phyloP scores from a whole-genome alignment of 2,329 filamentous ascomycete species.

The Ascochyta rabiei region DNA sequence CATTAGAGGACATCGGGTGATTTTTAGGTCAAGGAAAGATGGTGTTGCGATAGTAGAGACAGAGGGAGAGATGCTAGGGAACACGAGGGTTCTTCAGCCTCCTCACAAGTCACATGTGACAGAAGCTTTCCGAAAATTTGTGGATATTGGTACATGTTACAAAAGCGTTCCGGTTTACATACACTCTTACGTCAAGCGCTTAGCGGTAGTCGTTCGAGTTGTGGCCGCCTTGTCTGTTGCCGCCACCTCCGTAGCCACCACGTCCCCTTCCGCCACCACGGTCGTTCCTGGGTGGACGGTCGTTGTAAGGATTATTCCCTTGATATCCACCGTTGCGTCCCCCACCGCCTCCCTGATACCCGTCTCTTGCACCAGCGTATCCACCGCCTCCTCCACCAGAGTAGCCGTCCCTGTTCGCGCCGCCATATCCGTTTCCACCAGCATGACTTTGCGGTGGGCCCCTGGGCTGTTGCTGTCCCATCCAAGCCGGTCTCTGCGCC shows the following conservation, averaged over 20 bases:
- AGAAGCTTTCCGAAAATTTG: too few species aligned
- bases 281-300: conserved; percentile 26
- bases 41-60: too few species aligned
- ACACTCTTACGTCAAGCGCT: too few species aligned
- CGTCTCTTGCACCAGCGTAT: conserved; percentile 13
- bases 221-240: conserved; percentile 12
- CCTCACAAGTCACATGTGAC: too few species aligned
- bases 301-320: conserved; percentile 29
- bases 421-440: conserved; percentile 11
- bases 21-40: too few species aligned
- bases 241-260: conserved; percentile 33
- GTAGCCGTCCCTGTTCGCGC: conserved; percentile 22
- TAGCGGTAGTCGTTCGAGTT: not conserved
- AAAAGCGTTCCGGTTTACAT: too few species aligned
- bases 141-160: too few species aligned
- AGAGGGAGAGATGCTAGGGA: too few species aligned
- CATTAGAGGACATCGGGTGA: too few species aligned
- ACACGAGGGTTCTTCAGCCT: too few species aligned
- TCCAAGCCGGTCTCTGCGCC: conserved; percentile 26
- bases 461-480: conserved; percentile 24
- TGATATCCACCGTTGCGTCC: conserved; percentile 25
- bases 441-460: conserved; percentile 30
- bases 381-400: conserved; percentile 25
- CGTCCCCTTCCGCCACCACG: conserved; percentile 29
- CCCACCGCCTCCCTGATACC: conserved; percentile 30